Evolutionary conservation across 345 rosid genomes (phyloP), one percentile per base, ranked within the genome.

Genomic region (Citrus unshiu): DNA sequence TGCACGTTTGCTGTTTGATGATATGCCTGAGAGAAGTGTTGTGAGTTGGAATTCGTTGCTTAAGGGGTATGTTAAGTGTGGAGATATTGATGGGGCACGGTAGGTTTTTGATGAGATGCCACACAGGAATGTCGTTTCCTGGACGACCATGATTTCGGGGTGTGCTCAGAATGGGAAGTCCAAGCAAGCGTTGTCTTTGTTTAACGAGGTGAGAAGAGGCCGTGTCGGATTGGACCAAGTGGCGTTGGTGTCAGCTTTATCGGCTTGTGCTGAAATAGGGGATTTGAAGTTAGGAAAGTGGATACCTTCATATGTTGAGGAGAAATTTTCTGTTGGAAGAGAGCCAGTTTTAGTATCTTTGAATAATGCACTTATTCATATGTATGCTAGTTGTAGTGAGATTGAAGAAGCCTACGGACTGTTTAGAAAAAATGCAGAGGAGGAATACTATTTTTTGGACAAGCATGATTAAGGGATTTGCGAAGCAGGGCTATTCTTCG

Each of bases 341-440:
- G 82, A 76, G 29, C 65, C 39, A 57, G 18, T 80, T 62, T 73
- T 74, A 65, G 77, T 85, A 57, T 66, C 87, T 76, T 78, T 84
- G 82, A 80, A 81, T 70, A 85, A 84, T 80, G 84, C 82, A 10
- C 85, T 88, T 25, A 82, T 85, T 39, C 86, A 85, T 83, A 84
- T 84, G 87, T 85, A 87, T 78, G 86, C 87, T 78, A 82, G 90
- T 68, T 84, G 90, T 73, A 88, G 88, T 43, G 61, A 59, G 82
- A 79, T 84, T 73, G 68, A 78, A 64, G 81, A 80, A 78, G 88
- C 87, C 30, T 83, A 74, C 30, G 35, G 82, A 51, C 75, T 80
- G n/a, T 79, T 84, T 70, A 76, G 68, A 29, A 61, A 56, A 70
- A 70, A 82, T 87, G 85, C 81, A 51, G n/a, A 10, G 49, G 59